Evolutionary conservation across 306 rosid genomes (phyloP).

Genomic region (Alnus rubra): DNA sequence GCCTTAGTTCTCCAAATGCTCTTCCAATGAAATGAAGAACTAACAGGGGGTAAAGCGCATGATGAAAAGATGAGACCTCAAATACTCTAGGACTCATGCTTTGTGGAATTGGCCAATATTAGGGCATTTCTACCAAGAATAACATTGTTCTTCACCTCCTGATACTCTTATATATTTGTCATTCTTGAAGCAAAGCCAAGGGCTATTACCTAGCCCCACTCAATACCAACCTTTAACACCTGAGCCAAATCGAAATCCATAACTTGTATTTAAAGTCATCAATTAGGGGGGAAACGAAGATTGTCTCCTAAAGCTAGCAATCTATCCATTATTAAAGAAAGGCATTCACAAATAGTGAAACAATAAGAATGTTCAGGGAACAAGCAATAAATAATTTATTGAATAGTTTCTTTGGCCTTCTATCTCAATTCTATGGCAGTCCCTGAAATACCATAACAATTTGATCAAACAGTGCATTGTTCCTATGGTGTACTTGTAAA

Average conservation of each 20-base stretch:
- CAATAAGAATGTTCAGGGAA: neutral
- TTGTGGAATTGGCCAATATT: neutral
- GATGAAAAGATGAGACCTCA: no score
- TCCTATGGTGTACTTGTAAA: neutral
- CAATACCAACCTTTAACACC: neutral
- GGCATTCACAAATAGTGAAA: neutral
- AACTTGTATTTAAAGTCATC: no score
- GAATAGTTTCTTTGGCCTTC: neutral
- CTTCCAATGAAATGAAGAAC: no score
- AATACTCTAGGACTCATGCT: neutral
- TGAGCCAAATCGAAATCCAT: neutral
- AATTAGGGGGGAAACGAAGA: neutral
- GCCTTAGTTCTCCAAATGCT: no score
- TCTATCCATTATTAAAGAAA: neutral
- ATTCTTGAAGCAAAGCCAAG: neutral
- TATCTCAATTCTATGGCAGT: neutral
- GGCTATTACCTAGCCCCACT: neutral
- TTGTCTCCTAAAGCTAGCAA: neutral
- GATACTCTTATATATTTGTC: neutral
- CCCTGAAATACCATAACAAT: neutral
- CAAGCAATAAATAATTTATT: no score
- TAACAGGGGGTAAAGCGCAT: no score
- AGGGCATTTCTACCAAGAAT: neutral
- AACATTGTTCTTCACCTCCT: neutral
- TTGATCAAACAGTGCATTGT: neutral